Evolutionary conservation across 148 eudicot species (phyloP).

Genomic region (Diospyros lotus): DNA sequence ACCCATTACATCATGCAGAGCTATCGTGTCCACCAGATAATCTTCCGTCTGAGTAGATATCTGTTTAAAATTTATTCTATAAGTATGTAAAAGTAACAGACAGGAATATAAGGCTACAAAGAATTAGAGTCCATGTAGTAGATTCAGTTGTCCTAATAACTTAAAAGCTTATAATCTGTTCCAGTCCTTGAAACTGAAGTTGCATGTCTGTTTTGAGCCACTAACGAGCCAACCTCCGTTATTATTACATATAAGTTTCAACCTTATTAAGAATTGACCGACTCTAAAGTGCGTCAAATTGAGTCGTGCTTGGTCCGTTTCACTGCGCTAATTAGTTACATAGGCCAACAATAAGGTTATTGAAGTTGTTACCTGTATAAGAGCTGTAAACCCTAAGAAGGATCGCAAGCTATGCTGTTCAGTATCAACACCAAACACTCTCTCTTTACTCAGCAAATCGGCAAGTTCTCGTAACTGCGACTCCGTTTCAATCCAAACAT

Average conservation of each 20-base stretch:
- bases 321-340: no score
- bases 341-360: not conserved
- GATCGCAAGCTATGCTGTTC: constrained; percentile 94
- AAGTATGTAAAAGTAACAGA: not conserved
- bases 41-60: constrained; percentile 75
- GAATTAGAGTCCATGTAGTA: not conserved
- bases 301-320: not conserved
- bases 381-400: constrained; percentile 84
- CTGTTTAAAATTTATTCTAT: constrained; percentile 27
- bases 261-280: no score
- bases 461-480: constrained; percentile 55
- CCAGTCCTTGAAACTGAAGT: no score
- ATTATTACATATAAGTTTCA: no score
- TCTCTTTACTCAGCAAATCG: constrained; percentile 57
- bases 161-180: no score
- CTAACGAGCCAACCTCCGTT: no score
- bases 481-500: constrained; percentile 78
- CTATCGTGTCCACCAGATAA: constrained; percentile 84
- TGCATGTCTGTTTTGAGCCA: no score
- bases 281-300: not conserved
- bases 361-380: constrained; percentile 58
- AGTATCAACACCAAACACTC: constrained; percentile 81
- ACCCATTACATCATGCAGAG: constrained; percentile 72
- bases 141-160: no score
- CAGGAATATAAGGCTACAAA: not conserved